Evolutionary conservation across 306 rosid species (phyloP).

Genomic region (Datisca glomerata): DNA sequence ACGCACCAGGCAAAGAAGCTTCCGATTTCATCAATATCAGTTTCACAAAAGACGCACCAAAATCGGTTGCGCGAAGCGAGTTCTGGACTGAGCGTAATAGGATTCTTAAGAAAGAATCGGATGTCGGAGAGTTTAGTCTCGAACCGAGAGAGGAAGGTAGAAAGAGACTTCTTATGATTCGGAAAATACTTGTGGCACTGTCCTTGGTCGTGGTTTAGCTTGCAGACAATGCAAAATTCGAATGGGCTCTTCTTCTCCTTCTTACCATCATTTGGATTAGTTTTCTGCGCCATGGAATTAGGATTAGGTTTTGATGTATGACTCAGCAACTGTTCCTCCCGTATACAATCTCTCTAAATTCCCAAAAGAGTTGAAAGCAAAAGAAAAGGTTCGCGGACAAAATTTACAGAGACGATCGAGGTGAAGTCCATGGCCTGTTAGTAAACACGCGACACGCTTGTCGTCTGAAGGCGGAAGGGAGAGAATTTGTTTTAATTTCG

Average conservation of each 20-base stretch:
- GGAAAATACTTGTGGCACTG: constrained; percentile 83
- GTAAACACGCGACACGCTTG: too few relatives aligned
- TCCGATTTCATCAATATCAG: constrained; percentile 35
- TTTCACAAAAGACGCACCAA: constrained; percentile 81
- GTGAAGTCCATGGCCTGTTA: too few relatives aligned
- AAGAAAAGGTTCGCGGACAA: too few relatives aligned
- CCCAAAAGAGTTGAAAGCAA: too few relatives aligned
- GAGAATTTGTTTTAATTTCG: too few relatives aligned
- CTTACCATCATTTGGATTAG: too few relatives aligned
- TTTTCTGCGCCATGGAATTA: background rate
- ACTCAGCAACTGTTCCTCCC: too few relatives aligned
- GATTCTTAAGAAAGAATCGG: constrained; percentile 47
- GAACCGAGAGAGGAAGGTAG: constrained; percentile 63
- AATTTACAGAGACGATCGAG: too few relatives aligned
- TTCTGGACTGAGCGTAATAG: constrained; percentile 34
- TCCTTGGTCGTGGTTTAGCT: constrained; percentile 66
- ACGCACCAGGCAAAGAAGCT: constrained; percentile 59
- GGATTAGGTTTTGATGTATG: constrained; percentile 16
- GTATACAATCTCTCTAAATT: too few relatives aligned
- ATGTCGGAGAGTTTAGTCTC: constrained; percentile 49
- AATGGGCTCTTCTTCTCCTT: constrained; percentile 33
- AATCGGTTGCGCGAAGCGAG: constrained; percentile 48
- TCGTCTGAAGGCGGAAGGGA: too few relatives aligned
- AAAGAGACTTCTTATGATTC: constrained; percentile 59
- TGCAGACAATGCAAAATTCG: constrained; percentile 76